Conservation (phyloP, 75 land plant genomes). For the Gnetum montanum region DNA sequence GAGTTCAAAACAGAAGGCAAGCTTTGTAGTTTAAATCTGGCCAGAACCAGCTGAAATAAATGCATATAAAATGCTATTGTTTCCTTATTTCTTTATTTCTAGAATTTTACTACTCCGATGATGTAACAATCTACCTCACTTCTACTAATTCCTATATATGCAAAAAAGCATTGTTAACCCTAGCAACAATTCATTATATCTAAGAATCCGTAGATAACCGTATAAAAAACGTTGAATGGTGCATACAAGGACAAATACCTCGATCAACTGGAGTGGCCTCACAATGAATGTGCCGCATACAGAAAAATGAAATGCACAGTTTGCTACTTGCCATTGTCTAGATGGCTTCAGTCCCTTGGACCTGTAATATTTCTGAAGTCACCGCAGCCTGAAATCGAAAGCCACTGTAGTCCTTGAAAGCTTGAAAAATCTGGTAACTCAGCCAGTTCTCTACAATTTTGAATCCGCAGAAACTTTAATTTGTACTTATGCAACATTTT, state of each 20-base stretch:
- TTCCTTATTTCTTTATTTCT: too few relatives aligned
- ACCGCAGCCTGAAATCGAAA: constrained; percentile 1
- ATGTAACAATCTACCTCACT: too few relatives aligned
- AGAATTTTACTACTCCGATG: too few relatives aligned
- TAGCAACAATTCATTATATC: too few relatives aligned
- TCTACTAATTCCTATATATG: too few relatives aligned
- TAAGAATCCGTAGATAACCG: too few relatives aligned
- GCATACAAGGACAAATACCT: constrained; percentile 1
- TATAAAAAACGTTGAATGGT: too few relatives aligned
- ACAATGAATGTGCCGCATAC: neutral
- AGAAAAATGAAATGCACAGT: too few relatives aligned
- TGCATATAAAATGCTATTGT: too few relatives aligned
- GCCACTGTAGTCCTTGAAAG: constrained; percentile 3
- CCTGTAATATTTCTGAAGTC: neutral
- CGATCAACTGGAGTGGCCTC: neutral
- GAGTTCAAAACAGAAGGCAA: neutral
- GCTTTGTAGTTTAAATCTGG: too few relatives aligned
- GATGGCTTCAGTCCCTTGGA: neutral
- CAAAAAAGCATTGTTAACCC: too few relatives aligned
- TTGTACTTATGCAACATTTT: constrained; percentile 2
- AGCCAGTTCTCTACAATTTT: neutral
- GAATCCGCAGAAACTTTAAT: constrained; percentile 3
- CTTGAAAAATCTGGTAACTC: neutral
- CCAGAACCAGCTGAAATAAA: too few relatives aligned
- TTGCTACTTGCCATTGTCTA: constrained; percentile 1